Evolutionary conservation across 2,329 filamentous ascomycete genomes (phyloP).

Genomic region (Cladophialophora psammophila): DNA sequence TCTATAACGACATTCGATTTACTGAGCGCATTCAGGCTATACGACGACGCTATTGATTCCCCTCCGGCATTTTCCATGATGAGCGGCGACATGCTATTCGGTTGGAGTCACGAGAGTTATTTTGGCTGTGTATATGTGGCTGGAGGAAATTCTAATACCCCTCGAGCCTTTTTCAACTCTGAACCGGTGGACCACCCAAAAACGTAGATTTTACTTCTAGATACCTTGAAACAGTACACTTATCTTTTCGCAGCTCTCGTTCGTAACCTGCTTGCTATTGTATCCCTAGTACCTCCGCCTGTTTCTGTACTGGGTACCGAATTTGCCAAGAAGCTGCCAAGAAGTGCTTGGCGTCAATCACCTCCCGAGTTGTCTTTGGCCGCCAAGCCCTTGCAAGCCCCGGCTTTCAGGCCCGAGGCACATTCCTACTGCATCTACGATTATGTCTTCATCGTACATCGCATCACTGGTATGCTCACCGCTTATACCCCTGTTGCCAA

Average conservation of each 20-base stretch:
- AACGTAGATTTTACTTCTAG: neutral
- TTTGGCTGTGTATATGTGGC: constrained; percentile 6
- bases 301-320: too few relatives aligned
- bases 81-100: constrained; percentile 6
- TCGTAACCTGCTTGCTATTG: neutral
- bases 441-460: too few relatives aligned
- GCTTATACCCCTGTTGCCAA: too few relatives aligned
- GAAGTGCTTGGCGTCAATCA: neutral
- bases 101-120: neutral
- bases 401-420: neutral
- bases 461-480: too few relatives aligned
- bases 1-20: constrained; percentile 8
- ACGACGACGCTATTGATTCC: constrained; percentile 4
- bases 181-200: neutral
- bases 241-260: neutral
- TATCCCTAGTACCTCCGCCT: neutral
- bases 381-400: neutral
- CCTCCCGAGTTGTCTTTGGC: neutral
- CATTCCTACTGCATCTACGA: too few relatives aligned
- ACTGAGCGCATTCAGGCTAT: constrained; percentile 3
- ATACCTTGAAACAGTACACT: neutral
- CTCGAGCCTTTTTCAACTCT: neutral
- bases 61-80: constrained; percentile 1
- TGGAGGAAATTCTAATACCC: neutral
- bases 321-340: neutral